phyloP scores from a whole-genome alignment of 306 rosid genomes.

The Quercus glauca region DNA sequence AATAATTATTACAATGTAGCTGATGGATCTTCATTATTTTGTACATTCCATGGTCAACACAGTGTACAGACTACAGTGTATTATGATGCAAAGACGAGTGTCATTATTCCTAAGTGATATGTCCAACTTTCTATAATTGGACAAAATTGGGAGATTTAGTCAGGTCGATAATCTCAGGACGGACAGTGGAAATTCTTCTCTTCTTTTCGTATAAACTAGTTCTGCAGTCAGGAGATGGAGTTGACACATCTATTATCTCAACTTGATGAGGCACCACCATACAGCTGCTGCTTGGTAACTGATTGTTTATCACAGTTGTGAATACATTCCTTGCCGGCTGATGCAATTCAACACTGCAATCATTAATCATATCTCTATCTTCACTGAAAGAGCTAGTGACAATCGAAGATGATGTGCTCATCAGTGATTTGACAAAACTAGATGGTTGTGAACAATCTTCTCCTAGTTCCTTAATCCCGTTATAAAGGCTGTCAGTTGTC shows the following conservation, averaged over 20 bases:
- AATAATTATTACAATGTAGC: neutral
- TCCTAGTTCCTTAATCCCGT: conserved; percentile 27
- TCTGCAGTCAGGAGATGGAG: conserved; percentile 75
- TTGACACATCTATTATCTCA: conserved; percentile 72
- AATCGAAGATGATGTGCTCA: conserved; percentile 19
- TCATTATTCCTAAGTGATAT: conserved; percentile 16
- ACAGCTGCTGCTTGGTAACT: conserved; percentile 13
- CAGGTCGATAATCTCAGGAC: conserved; percentile 60
- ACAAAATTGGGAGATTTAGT: conserved; percentile 71
- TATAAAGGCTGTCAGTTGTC: conserved; percentile 1
- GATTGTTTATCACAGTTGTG: neutral
- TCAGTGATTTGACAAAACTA: conserved; percentile 20
- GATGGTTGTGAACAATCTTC: conserved; percentile 19
- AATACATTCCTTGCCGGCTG: conserved; percentile 23
- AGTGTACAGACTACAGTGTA: neutral
- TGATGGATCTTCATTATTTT: neutral
- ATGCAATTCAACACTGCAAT: conserved; percentile 19
- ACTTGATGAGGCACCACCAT: conserved; percentile 34
- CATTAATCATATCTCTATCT: conserved; percentile 7
- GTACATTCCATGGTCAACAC: neutral
- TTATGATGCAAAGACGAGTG: neutral
- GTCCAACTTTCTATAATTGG: conserved; percentile 43
- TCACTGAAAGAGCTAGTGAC: conserved; percentile 1
- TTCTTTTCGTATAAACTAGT: conserved; percentile 38
- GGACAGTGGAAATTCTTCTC: conserved; percentile 45